phyloP scores from a whole-genome alignment of 495 filamentous ascomycete genomes.

The Podospora comata region DNA sequence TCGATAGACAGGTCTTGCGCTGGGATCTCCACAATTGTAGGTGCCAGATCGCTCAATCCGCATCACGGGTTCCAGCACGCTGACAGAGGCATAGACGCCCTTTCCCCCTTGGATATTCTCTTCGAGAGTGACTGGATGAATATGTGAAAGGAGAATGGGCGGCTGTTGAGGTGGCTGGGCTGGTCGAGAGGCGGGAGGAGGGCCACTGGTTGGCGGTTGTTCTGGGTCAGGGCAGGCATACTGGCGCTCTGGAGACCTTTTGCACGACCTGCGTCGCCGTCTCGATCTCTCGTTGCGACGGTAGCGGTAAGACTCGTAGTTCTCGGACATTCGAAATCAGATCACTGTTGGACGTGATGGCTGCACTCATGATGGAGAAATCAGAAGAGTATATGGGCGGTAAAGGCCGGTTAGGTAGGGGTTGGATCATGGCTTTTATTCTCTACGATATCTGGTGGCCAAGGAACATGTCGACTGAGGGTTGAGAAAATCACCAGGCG shows the following conservation, averaged over 20 bases:
- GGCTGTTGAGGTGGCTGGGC: not conserved
- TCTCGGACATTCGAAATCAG: constrained; percentile 2
- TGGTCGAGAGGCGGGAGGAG: not conserved
- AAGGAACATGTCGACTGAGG: too few species aligned
- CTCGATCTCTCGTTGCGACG: not conserved
- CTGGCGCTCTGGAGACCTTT: not conserved
- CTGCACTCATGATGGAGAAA: not conserved
- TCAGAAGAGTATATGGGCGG: not conserved
- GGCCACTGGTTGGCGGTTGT: not conserved
- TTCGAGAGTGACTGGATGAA: constrained; percentile 23
- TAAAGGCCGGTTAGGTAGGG: not conserved
- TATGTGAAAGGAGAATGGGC: constrained; percentile 15
- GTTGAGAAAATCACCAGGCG: not conserved
- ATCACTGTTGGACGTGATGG: not conserved
- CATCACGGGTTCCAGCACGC: constrained; percentile 28
- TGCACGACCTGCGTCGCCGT: not conserved
- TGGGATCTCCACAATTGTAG: constrained; percentile 1
- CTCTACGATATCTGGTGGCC: not conserved
- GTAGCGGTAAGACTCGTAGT: constrained; percentile 1
- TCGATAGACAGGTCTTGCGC: constrained; percentile 17
- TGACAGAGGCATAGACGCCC: constrained; percentile 21
- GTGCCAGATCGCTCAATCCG: constrained; percentile 23
- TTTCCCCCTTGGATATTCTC: constrained; percentile 20
- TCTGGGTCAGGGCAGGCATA: not conserved
- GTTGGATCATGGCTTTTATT: not conserved